Base-by-base conservation (phyloP, 2,329 filamentous ascomycete genomes). In the Septoria linicola region DNA sequence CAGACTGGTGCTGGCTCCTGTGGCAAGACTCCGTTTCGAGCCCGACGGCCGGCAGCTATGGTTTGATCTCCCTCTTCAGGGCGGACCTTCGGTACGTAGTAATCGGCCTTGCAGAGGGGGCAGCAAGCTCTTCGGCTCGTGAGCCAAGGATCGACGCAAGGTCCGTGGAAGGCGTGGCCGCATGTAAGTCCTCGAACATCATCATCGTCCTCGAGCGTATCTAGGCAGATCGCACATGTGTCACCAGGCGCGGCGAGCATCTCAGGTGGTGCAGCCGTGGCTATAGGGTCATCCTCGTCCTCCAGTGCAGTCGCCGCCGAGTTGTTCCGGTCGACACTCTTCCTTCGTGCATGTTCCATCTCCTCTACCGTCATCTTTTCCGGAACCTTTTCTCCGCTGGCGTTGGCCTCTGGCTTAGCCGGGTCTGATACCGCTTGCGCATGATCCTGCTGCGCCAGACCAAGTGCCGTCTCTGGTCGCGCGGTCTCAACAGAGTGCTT, bases 91-190 rank as follows among this genome's bases (percentile, higher is more conserved):
- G 93, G 92, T 2, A 89, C 85, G 70, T 95, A 97, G 70, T 97
- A 99, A 67, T 99, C 93, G 34, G 92, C 89, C 74, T 99, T 99
- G 78, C 93, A 99, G 5, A 99, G 83, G 4, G 93, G 93, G 69
- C 93, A 99, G 75, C 92, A 97, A 20, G 93, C 93, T 59, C 92
- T 85, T 57, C 93, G 83, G 66, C 88, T 91, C 8, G 93, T 99
- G 58, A 99, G 75, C 93, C 93, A 99, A 8, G 93, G 93, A 63
- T 99, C 93, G 41, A 99, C 82, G 67, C 93, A 99, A 32, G 87
- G 88, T 43, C 90, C 91, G 69, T 99, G 93, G 80, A 97, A 99
- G 47, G 92, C 91, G 70, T 99, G 93, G n/a, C 93, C 93, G 66
- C 93, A 99, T 3, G 89, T 90, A 55, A 99, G 75, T 2, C 93